Base-by-base conservation (phyloP, 2,329 filamentous ascomycete species). In the Sclerotiophoma versabilis region DNA sequence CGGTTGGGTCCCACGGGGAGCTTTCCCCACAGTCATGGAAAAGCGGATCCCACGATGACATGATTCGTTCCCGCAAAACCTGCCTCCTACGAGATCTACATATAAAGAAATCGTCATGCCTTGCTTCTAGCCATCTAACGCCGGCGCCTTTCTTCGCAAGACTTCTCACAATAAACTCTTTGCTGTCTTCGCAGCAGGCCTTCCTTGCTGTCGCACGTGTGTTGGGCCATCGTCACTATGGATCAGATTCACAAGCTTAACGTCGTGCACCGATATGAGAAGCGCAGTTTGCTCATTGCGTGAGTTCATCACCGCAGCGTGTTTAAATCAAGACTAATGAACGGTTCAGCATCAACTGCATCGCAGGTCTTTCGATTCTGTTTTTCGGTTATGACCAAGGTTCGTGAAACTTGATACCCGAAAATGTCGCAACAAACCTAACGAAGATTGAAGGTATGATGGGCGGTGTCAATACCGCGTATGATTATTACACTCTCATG, bases 381-480 rank as follows among this genome's bases (percentile, higher is more conserved):
- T 71, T 72, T 57, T 69, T 70, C 29, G 70, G 70, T 45, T 73
- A 72, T 46, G 70, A 37, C 6, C 47, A 44, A 30, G 46, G 41
- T 25, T 33, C 8, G 15, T 37, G 10, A n/a, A n/a, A 14, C 11
- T 14, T 12, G 10, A 22, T 7, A 22, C 10, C 15, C 5, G 9
- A 37, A 3, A 23, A 12, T 10, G 1, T 17, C 33, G 33, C 33
- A 7, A 12, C 7, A n/a, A 29, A 14, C 22, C 9, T 14, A 30
- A 4, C 10, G 15, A 20, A 17, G 2, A 23, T 5, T 5, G 32
- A 69, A 47, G 69, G 69, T 19, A 66, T 73, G 59, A 71, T 73
- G 70, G 68, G 68, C 14, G 69, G 70, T 32, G 66, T 72, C 46
- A 73, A 73, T 29, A 69, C 64, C 10, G 65, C 70, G 4, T 62